A percentile compares a stretch with the other conserved stretches of the same genome.
These are phyloP conservation scores for Cryphonectria japonica DNA, from an alignment of 2,329 filamentous ascomycete genomes.

Conservation along the genomic window DNA sequence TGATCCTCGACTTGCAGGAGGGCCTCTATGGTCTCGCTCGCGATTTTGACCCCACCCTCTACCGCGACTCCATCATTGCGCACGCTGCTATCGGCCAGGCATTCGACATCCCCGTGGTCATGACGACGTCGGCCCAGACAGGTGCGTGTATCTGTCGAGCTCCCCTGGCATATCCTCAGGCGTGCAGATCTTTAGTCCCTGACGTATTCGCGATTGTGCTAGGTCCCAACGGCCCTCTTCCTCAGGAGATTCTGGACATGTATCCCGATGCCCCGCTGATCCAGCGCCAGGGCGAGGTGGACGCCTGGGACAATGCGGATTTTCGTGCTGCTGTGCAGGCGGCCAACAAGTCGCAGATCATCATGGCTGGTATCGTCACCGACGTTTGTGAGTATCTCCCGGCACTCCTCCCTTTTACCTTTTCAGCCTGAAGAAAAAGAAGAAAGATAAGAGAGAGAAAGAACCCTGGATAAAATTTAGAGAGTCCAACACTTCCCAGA, in stretches of 20 bases:
- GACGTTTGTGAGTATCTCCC: conserved; percentile 60
- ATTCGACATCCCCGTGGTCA: conserved; percentile 69
- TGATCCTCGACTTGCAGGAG: conserved; percentile 64
- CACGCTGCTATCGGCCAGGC: conserved; percentile 68
- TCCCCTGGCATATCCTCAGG: background rate
- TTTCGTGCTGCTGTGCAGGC: conserved; percentile 69
- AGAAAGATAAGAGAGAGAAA: too few species aligned
- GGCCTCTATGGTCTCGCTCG: conserved; percentile 63
- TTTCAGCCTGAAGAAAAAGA: background rate
- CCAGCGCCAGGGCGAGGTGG: conserved; percentile 71
- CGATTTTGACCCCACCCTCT: conserved; percentile 69
- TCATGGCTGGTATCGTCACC: conserved; percentile 73
- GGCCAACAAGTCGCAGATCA: conserved; percentile 69
- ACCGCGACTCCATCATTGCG: conserved; percentile 68
- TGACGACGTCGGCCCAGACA: conserved; percentile 70
- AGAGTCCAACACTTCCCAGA: too few species aligned
- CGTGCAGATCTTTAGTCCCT: conserved; percentile 13
- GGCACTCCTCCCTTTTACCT: background rate
- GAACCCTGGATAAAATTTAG: too few species aligned
- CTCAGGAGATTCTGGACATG: conserved; percentile 69
- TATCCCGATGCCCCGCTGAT: conserved; percentile 70
- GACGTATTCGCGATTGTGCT: background rate
- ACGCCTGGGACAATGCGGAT: conserved; percentile 75
- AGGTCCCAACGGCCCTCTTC: conserved; percentile 73
- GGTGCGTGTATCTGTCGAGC: conserved; percentile 36